Evolutionary conservation across 1,284 basidiomycete genomes (phyloP).

Genomic region (Hemileia vastatrix): DNA sequence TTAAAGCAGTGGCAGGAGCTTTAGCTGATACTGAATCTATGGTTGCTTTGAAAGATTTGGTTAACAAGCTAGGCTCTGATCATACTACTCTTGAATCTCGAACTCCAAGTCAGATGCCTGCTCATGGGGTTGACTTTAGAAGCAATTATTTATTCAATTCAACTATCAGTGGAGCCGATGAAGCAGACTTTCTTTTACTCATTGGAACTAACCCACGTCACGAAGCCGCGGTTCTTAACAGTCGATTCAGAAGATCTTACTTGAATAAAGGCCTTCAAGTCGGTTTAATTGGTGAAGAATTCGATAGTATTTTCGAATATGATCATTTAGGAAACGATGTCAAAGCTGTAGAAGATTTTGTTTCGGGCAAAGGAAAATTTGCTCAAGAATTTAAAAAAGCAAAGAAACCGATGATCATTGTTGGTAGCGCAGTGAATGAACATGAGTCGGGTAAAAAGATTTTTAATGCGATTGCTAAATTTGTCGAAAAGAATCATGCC

Average conservation of each 20-base stretch:
- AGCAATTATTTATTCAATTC: slow-evolving; percentile 96
- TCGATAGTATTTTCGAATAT: slow-evolving; percentile 86
- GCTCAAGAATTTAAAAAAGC: slow-evolving; percentile 79
- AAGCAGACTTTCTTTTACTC: slow-evolving; percentile 84
- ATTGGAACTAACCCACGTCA: slow-evolving; percentile 96
- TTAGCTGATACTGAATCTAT: slow-evolving; percentile 90
- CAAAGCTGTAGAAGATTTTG: slow-evolving; percentile 68
- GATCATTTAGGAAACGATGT: slow-evolving; percentile 75
- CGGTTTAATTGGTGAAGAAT: slow-evolving; percentile 80
- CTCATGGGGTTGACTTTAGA: slow-evolving; percentile 78
- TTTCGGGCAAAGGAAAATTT: slow-evolving; percentile 63
- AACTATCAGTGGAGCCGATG: slow-evolving; percentile 82
- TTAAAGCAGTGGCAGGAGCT: slow-evolving; percentile 86
- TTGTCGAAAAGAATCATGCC: slow-evolving; percentile 65
- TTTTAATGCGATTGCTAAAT: slow-evolving; percentile 68
- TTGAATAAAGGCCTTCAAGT: slow-evolving; percentile 73
- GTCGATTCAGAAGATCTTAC: slow-evolving; percentile 90
- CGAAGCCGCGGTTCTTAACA: slow-evolving; percentile 95
- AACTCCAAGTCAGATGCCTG: slow-evolving; percentile 52
- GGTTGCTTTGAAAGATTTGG: slow-evolving; percentile 83
- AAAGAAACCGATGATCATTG: slow-evolving; percentile 86
- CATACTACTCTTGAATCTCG: slow-evolving; percentile 82
- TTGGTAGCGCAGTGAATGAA: slow-evolving; percentile 78
- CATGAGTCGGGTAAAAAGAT: slow-evolving; percentile 74
- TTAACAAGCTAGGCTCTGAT: slow-evolving; percentile 90